Evolutionary conservation across 2,329 filamentous ascomycete genomes (phyloP), one percentile per base, ranked within the genome.

Genomic region (Phyllosticta citribraziliensis): DNA sequence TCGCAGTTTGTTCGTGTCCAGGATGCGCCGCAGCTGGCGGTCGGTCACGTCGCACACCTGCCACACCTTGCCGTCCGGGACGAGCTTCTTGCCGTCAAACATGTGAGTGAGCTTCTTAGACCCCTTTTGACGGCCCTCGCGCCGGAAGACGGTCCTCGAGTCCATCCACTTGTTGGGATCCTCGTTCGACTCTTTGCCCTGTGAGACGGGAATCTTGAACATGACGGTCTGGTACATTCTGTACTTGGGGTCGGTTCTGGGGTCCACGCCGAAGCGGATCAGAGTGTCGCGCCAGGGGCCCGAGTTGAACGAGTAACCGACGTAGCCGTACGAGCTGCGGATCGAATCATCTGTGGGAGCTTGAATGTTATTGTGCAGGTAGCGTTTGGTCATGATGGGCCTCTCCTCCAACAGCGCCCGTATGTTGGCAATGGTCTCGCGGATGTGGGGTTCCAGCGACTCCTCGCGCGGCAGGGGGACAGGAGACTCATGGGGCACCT

Each of bases 21-120:
- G 79, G 2, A 97, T 76, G 11, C 78, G 73, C 0, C 78, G 76
- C 1, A 97, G 78, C 1, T 92, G 70, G 0, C 91, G 89, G 68
- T 97, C 93, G 0, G 84, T 88, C 60, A 97, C 87, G 72, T 99
- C 94, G 75, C 91, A 96, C 25, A 95, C 83, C 78, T 97, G 94
- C 88, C 91, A 99, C 56, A 94, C 87, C 68, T 94, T 94, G 50
- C 91, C 91, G 68, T 96, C 91, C 1, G 84, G 82, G 17, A 84
- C 84, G 60, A 93, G 84, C 2, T 81, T 82, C 63, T 85, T 79
- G 55, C 93, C 93, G 64, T 95, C 90, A 73, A 97, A 97, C 1
- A 93, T 78, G 72, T 97, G 92, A 58, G 80, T 86, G 30, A 77
- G 72, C 20, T 59, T 57, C 12, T 62, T 52, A 0, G 35, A 40